Evolutionary conservation across 129 eudicot genomes (phyloP), one percentile per base, ranked within the genome.

Genomic region (Lonicera japonica): DNA sequence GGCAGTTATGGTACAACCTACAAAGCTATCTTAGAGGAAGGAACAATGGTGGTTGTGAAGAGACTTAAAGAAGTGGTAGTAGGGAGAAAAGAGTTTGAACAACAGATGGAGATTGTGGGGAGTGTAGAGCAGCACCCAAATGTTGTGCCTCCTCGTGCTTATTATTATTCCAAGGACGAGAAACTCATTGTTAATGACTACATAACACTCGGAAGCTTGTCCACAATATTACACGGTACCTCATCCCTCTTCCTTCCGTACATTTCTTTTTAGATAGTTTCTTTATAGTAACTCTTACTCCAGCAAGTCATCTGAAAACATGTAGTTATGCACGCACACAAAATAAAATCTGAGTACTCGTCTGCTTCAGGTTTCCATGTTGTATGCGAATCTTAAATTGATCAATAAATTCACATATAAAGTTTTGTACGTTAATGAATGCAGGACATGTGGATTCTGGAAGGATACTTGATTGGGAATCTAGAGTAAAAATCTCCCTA

Each of bases 1-100:
- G 97, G 95, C 4, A 78, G 83, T 66, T 80, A 71, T 53, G 97
- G 97, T 2, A 84, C 97, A 8, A 87, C 97, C 20, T 91, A 91
- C 60, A 84, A 86, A 62, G 97, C 95, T 50, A 75, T 80, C 58
- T 78, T 87, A 38, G 94, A 89, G 78, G 95, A 87, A 25, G 95
- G 95, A 47, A 77, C 80, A 15, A 59, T 67, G n/a, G 82, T 91
- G 72, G 95, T 77, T 16, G 97, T 91, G 40, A 91, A 91, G 83
- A 68, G 95, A 56, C 79, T 91, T 56, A 91, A 77, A 66, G 94
- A 91, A 70, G 94, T 87, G 15, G 72, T 80, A 17, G 84, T 75
- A 1, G 94, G 95, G 13, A 82, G 79, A 74, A 73, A 78, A 71
- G 97, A 86, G 64, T 91, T 91, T 53, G 95, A 87, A 34, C 97